Conservation (phyloP, 1,139 yeast species). For the Taphrina pruni region DNA sequence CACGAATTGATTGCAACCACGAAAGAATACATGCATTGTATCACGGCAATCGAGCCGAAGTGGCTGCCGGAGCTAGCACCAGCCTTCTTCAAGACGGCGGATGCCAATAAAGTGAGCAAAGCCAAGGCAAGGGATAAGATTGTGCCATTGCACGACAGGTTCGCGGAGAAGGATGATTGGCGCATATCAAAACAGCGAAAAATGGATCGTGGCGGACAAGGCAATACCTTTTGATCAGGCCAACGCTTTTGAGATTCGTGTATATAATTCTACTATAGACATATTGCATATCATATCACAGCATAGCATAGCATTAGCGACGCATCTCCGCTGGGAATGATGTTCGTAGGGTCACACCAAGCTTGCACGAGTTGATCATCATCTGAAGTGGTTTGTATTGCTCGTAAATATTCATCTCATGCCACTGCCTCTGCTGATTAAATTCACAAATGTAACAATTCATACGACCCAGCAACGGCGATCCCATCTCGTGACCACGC, state of each 20-base stretch:
- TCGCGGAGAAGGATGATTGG: slow-evolving; percentile 63
- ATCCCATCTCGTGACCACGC: background rate
- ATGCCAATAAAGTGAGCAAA: slow-evolving; percentile 54
- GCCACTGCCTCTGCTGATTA: slow-evolving; percentile 10
- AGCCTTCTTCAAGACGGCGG: slow-evolving; percentile 72
- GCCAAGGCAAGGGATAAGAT: slow-evolving; percentile 60
- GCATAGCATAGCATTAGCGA: background rate
- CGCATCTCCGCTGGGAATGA: no score
- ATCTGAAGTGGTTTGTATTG: no score
- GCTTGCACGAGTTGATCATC: no score
- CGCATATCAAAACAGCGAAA: slow-evolving; percentile 57
- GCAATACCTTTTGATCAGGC: slow-evolving; percentile 11
- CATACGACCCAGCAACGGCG: background rate
- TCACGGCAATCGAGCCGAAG: slow-evolving; percentile 76
- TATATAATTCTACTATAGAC: background rate
- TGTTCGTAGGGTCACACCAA: no score
- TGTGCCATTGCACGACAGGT: slow-evolving; percentile 67
- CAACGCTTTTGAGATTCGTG: background rate
- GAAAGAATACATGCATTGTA: slow-evolving; percentile 90
- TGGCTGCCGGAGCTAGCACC: slow-evolving; percentile 92
- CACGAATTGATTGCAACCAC: slow-evolving; percentile 82
- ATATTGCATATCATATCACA: background rate
- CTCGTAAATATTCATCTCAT: background rate
- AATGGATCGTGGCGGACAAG: slow-evolving; percentile 37
- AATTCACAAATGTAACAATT: background rate